Evolutionary conservation across 257 asterid species (phyloP), one percentile per base, ranked within the genome.

Genomic region (Ophiorrhiza pumila): DNA sequence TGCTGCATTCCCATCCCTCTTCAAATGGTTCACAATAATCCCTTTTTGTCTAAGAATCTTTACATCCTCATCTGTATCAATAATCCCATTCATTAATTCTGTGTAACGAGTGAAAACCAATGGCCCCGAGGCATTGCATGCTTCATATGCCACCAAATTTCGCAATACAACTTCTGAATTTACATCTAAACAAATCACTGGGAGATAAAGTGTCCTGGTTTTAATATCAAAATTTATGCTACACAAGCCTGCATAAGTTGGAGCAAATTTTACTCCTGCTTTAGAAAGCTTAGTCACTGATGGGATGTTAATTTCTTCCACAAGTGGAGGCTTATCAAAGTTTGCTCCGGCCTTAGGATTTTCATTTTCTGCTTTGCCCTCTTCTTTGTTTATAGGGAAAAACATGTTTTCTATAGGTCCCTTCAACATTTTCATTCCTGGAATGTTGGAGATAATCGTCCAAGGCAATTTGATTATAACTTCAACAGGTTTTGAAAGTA

Each of bases 101-200:
- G 80, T 77, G 80, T 77, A 83, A 2, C 87, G 78, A 12, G 84
- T 72, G 20, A 82, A 77, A 69, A 82, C 53, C 76, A 82, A 53
- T 1, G 78, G 71, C 18, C 84, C 78, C 31, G 80, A 70, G n/a
- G 79, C 80, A 5, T 32, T 68, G 71, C 84, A 83, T 0, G 87
- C 78, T 47, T 83, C 87, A 10, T 83, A 83, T 9, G 84, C 87
- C 42, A 83, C 82, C 72, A 83, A 18, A 67, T 83, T 83, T 59
- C 84, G 69, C 65, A 83, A 27, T 12, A 80, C 73, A 0, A 83
- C 80, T 71, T 77, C 82, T 0, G 80, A 59, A 22, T 83, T 80
- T 5, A 61, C 58, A 7, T 83, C 87, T 55, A 83, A 27, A 45
- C 49, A 45, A 0, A 77, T n/a, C n/a, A 62, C 39, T 13, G 87